phyloP scores from a whole-genome alignment of 257 asterid species.

The Hygrophila difformis region DNA sequence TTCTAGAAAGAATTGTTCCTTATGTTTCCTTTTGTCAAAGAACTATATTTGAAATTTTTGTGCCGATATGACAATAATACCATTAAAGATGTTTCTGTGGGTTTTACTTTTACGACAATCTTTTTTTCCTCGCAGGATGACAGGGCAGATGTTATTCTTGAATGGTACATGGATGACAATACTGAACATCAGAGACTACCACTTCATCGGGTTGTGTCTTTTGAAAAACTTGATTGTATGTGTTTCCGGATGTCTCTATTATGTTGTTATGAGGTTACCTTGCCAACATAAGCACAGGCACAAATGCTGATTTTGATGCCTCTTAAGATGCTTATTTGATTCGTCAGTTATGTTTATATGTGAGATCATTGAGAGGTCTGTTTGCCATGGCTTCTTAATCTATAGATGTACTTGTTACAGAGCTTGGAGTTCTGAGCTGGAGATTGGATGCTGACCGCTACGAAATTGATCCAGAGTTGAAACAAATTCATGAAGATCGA shows the following conservation, averaged over 20 bases:
- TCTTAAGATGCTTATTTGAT: too few relatives aligned
- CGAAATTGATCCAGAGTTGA: conserved; percentile 83
- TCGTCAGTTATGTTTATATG: too few relatives aligned
- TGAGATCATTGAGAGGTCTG: background rate
- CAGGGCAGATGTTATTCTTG: conserved; percentile 70
- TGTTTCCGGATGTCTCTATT: background rate
- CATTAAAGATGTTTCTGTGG: too few relatives aligned
- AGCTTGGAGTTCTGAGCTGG: conserved; percentile 96
- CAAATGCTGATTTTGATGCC: too few relatives aligned
- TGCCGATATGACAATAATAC: too few relatives aligned
- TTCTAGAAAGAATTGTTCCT: too few relatives aligned
- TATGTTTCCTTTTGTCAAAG: too few relatives aligned
- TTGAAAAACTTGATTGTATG: conserved; percentile 80
- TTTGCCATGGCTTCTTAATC: background rate
- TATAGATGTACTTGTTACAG: conserved; percentile 29
- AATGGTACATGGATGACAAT: conserved; percentile 97
- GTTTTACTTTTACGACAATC: too few relatives aligned
- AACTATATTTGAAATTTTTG: too few relatives aligned
- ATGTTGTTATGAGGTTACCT: background rate
- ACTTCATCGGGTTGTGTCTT: conserved; percentile 75
- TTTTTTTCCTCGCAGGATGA: conserved; percentile 53
- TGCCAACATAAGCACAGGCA: too few relatives aligned
- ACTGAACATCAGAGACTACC: conserved; percentile 88
- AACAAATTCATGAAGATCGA: conserved; percentile 76
- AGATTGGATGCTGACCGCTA: conserved; percentile 79